These are phyloP conservation scores for Fusarium falciforme DNA, from an alignment of 2,329 filamentous ascomycete genomes.

Conservation along the genomic window DNA sequence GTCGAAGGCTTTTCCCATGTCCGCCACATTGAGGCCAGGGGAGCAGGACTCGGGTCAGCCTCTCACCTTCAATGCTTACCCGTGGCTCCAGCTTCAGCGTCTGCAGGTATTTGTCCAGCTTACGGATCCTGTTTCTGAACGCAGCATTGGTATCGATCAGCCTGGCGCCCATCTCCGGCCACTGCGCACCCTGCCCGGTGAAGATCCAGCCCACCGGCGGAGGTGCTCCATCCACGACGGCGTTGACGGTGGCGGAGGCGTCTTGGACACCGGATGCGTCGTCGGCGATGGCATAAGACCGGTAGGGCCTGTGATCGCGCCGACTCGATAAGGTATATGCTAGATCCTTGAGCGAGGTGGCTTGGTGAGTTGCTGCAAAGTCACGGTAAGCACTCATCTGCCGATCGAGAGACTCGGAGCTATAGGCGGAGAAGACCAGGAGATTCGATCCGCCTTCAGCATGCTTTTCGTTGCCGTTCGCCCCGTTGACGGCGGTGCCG, in stretches of 20 bases:
- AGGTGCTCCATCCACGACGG: background rate
- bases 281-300: background rate
- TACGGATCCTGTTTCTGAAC: too few species aligned
- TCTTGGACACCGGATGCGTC: background rate
- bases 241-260: background rate
- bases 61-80: too few species aligned
- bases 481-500: too few species aligned
- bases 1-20: too few species aligned
- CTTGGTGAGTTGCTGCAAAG: background rate
- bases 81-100: too few species aligned
- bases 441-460: background rate
- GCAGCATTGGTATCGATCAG: too few species aligned
- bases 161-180: constrained; percentile 44
- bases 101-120: too few species aligned
- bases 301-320: background rate
- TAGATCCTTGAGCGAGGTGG: background rate
- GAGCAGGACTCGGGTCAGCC: too few species aligned
- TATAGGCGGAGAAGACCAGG: background rate
- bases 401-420: background rate
- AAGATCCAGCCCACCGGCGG: constrained; percentile 42
- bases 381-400: background rate
- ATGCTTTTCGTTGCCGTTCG: too few species aligned
- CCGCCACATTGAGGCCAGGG: too few species aligned
- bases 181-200: constrained; percentile 51
- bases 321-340: background rate